Conservation (phyloP, 331 rosid genomes). For the Cucumis variabilis region DNA sequence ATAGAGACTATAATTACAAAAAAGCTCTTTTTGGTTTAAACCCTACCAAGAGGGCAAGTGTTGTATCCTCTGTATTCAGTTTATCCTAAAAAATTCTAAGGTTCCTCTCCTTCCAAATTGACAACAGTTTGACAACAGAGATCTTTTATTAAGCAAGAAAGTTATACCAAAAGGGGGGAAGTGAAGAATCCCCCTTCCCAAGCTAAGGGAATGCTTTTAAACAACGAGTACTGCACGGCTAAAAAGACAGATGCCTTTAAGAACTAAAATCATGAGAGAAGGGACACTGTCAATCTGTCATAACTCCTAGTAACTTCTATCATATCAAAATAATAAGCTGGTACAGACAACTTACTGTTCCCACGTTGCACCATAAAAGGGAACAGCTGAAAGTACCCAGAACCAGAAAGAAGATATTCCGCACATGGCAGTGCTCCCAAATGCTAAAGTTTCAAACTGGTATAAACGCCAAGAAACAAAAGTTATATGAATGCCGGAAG, state of each 20-base stretch:
- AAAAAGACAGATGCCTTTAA: not conserved
- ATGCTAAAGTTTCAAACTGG: slow-evolving; percentile 89
- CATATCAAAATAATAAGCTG: slow-evolving; percentile 24
- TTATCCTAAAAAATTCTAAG: not conserved
- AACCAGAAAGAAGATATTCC: slow-evolving; percentile 91
- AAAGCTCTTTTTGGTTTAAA: not conserved
- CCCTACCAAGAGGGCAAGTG: not conserved
- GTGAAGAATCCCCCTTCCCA: not conserved
- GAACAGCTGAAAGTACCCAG: slow-evolving; percentile 91
- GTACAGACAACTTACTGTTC: slow-evolving; percentile 75
- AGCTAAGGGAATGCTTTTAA: not conserved
- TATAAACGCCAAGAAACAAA: slow-evolving; percentile 32
- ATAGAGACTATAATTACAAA: too few relatives aligned
- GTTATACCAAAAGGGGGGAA: not conserved
- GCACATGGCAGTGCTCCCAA: slow-evolving; percentile 95
- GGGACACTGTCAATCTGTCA: not conserved
- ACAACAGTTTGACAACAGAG: not conserved
- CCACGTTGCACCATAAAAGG: slow-evolving; percentile 97
- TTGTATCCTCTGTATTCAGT: not conserved
- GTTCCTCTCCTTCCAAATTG: not conserved
- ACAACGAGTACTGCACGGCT: not conserved
- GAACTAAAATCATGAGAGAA: not conserved
- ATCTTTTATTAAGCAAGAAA: not conserved
- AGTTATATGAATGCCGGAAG: not conserved
- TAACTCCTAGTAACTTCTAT: not conserved